A percentile compares a stretch with the other conserved stretches of the same genome.
Evolutionary conservation across 176 grass and related monocot species (phyloP).

Genomic region (Lolium rigidum): DNA sequence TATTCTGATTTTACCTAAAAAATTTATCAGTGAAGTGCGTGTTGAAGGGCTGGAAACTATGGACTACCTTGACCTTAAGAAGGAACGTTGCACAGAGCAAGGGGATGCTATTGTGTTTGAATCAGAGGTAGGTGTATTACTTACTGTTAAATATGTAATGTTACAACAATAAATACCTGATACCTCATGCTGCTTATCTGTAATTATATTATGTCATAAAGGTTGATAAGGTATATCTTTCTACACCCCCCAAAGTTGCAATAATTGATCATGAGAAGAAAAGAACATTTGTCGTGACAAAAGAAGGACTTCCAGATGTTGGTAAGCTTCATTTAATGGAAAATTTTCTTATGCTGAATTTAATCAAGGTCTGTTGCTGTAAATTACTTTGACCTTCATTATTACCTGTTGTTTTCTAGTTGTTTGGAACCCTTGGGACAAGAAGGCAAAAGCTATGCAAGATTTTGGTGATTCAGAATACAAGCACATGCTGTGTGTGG

Average conservation of each 20-base stretch:
- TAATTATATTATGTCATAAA: slow-evolving; percentile 37
- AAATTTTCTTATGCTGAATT: not conserved
- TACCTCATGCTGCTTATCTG: not conserved
- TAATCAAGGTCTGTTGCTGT: not conserved
- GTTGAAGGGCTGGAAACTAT: slow-evolving; percentile 89
- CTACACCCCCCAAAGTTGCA: slow-evolving; percentile 76
- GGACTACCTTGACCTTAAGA: slow-evolving; percentile 83
- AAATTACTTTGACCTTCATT: slow-evolving; percentile 1
- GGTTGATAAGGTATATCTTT: slow-evolving; percentile 85
- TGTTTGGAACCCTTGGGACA: slow-evolving; percentile 97
- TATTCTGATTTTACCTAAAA: slow-evolving; percentile 26
- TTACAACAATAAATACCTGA: slow-evolving; percentile 9
- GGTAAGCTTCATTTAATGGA: slow-evolving; percentile 56
- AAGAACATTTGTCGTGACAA: slow-evolving; percentile 77
- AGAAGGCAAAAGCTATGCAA: slow-evolving; percentile 77
- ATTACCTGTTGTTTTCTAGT: slow-evolving; percentile 46
- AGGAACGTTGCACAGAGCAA: slow-evolving; percentile 75
- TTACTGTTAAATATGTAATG: not conserved
- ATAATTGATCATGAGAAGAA: slow-evolving; percentile 94
- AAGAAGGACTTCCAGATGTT: slow-evolving; percentile 86
- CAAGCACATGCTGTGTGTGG: slow-evolving; percentile 84
- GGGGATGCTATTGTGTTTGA: slow-evolving; percentile 90
- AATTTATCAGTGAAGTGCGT: slow-evolving; percentile 68
- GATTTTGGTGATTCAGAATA: slow-evolving; percentile 86
- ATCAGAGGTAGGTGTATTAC: slow-evolving; percentile 61